These are phyloP conservation scores for Fusarium sp. DNA, from an alignment of 2,329 filamentous ascomycete genomes.

Conservation along the genomic window DNA sequence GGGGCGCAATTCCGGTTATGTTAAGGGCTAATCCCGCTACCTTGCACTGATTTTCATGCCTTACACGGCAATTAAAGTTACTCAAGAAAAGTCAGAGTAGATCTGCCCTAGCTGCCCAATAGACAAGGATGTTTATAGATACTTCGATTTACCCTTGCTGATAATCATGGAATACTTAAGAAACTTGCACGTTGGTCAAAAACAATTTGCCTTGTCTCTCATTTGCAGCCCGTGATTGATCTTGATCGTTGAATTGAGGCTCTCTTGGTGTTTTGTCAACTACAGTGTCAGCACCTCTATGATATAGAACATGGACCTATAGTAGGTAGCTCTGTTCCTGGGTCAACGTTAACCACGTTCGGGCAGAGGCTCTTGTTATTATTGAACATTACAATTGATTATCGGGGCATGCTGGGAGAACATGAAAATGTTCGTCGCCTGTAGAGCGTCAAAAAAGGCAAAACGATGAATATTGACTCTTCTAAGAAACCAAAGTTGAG, in stretches of 20 bases:
- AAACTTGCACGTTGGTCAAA: not conserved
- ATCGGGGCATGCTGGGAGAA: not conserved
- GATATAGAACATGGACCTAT: not conserved
- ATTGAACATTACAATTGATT: not conserved
- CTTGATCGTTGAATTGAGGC: too few species aligned
- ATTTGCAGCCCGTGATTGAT: too few species aligned
- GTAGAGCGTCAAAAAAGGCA: not conserved
- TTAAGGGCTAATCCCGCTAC: not conserved
- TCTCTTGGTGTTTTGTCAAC: not conserved
- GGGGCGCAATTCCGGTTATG: not conserved
- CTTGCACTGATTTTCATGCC: not conserved
- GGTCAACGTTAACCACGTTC: not conserved
- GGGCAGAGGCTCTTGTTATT: not conserved
- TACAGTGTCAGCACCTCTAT: not conserved
- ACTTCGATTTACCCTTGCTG: not conserved
- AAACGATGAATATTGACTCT: not conserved
- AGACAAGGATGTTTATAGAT: constrained; percentile 18
- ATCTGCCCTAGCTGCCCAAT: constrained; percentile 14
- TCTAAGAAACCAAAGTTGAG: not conserved
- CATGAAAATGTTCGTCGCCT: not conserved
- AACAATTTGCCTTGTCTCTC: not conserved
- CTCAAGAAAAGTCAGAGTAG: not conserved
- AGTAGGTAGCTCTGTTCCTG: not conserved
- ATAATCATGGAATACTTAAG: too few species aligned
- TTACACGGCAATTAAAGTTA: not conserved